Percentiles rank a stretch among this genome's conserved stretches.
These are phyloP conservation scores for Beta lomatogona DNA, from an alignment of 179 eudicot genomes.

Conservation along the genomic window DNA sequence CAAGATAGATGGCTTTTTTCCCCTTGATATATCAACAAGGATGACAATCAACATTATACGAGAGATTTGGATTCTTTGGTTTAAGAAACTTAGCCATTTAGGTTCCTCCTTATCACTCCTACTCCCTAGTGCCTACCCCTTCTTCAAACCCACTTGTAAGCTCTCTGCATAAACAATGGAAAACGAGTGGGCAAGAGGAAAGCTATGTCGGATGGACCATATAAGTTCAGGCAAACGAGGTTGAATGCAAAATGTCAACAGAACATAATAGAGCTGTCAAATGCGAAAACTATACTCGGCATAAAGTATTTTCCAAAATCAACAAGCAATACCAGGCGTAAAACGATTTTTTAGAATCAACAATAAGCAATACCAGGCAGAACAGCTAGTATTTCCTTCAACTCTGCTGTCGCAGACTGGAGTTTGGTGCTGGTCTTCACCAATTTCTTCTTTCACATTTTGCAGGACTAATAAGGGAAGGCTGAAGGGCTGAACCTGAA, in stretches of 20 bases:
- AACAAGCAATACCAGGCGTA: background rate
- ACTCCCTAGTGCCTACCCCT: background rate
- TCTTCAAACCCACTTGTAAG: background rate
- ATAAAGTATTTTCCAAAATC: background rate
- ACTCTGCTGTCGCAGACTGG: background rate
- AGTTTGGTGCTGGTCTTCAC: background rate
- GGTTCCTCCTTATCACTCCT: background rate
- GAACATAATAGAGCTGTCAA: background rate
- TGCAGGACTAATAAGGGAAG: background rate
- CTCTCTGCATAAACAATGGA: background rate
- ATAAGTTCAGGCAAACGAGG: background rate
- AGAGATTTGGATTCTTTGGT: background rate
- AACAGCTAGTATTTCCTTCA: background rate
- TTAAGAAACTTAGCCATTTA: background rate
- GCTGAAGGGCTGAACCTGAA: background rate
- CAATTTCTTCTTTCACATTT: conserved; percentile 1
- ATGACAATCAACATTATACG: background rate
- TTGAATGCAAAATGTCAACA: background rate
- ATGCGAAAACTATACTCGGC: background rate
- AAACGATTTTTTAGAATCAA: background rate
- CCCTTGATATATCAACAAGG: background rate
- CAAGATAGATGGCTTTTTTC: background rate
- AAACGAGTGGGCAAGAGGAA: background rate
- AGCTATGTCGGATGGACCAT: background rate
- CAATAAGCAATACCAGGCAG: background rate